Evolutionary conservation across 2,329 filamentous ascomycete species (phyloP), one percentile per base, ranked within the genome.

Genomic region (Fusarium sp.): DNA sequence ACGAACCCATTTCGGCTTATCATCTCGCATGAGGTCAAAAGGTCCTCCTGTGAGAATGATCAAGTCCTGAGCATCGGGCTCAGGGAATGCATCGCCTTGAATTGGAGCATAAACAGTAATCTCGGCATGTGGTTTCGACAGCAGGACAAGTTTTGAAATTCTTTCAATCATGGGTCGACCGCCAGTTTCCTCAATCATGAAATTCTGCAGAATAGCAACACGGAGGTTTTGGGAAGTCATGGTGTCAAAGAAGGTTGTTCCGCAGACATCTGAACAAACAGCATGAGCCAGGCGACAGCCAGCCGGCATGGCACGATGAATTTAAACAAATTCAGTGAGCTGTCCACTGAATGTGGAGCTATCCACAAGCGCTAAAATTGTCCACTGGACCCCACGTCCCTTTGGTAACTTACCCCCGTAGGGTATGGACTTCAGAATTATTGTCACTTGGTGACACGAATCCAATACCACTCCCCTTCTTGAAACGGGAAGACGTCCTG

Each of bases 31-130:
- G 2, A 57, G 36, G 3, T 57, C 37, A 10, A 52, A 52, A 5
- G 54, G 54, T 3, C 54, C 54, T 13, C 54, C 54, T 1, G 54
- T 57, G 10, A 57, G 38, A 11, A 57, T 52, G 8, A 57, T 9
- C 1, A 57, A 20, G 11, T 57, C 46, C 4, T 42, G 31, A 5
- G 6, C n/a, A 3, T 36, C 23, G 3, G 10, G n/a, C 3, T 57
- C 46, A 4, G 54, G 54, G 16, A 52, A 20, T 5, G 2, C 5
- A 16, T 52, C 46, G 11, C 46, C 46, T 11, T 57, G 37, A 2
- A 57, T 57, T 3, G 54, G 31, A 15, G 46, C 54, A 3, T 26
- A 16, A 15, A 57, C 10, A n/a, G 20, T 23, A 8, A 57, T 42
- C 23, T 42, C 37, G 8, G 46, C 54, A 30, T 52, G 4, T 4